These are phyloP conservation scores for Sclerotinia trifoliorum DNA, from an alignment of 2,329 filamentous ascomycete species.

Conservation along the genomic window DNA sequence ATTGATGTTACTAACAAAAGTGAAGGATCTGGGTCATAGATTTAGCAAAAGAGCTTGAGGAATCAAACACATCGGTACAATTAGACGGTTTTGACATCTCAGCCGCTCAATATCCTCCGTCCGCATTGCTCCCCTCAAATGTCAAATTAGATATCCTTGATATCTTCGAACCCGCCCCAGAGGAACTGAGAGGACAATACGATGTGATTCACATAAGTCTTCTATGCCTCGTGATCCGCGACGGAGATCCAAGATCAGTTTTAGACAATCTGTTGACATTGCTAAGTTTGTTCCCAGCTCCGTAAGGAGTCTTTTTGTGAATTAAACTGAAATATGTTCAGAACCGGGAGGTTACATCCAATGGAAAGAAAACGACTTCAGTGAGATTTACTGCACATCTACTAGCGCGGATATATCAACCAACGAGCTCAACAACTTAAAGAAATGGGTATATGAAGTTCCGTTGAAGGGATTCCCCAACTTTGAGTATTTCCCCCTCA, in stretches of 20 bases:
- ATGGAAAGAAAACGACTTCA: conserved; percentile 17
- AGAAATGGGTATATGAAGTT: neutral
- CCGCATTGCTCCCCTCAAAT: neutral
- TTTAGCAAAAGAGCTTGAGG: conserved; percentile 12
- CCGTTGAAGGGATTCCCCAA: neutral
- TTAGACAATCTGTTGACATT: conserved; percentile 10
- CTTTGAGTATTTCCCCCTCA: conserved; percentile 1
- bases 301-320: neutral
- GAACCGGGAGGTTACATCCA: conserved; percentile 19
- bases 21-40: conserved; percentile 18
- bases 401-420: neutral
- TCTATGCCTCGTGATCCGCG: conserved; percentile 4
- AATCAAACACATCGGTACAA: neutral
- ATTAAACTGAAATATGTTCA: neutral
- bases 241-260: conserved; percentile 10
- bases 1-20: neutral
- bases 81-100: conserved; percentile 18
- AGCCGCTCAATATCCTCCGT: conserved; percentile 1
- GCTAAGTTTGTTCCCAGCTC: neutral
- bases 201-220: conserved; percentile 19
- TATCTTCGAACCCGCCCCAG: neutral
- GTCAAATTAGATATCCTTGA: conserved; percentile 13
- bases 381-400: neutral
- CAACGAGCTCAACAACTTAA: neutral
- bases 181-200: neutral